phyloP scores from a whole-genome alignment of 306 rosid species.

The Prosopis cineraria region DNA sequence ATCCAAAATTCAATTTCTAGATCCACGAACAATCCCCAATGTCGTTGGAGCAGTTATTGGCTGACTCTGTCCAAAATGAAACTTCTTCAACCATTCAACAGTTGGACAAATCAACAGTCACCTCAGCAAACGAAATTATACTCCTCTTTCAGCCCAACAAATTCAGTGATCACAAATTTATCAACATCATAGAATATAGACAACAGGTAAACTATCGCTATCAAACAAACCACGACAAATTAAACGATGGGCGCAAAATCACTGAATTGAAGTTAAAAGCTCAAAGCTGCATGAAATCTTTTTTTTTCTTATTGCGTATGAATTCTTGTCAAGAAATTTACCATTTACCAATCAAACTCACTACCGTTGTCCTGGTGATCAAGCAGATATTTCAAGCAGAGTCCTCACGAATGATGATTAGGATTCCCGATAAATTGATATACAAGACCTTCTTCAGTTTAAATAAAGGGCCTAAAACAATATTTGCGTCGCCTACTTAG shows the following conservation, averaged over 20 bases:
- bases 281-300: conserved; percentile 33
- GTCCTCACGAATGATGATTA: conserved; percentile 31
- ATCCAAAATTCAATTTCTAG: conserved; percentile 23
- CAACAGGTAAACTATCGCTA: conserved; percentile 22
- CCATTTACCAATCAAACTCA: conserved; percentile 39
- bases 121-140: conserved; percentile 31
- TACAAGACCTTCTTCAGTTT: conserved; percentile 34
- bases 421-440: conserved; percentile 38
- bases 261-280: conserved; percentile 34
- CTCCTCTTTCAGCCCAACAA: conserved; percentile 27
- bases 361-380: conserved; percentile 28
- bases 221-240: conserved; percentile 38
- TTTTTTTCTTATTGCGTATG: conserved; percentile 25
- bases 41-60: conserved; percentile 35
- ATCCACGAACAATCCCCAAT: conserved; percentile 46
- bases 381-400: conserved; percentile 25
- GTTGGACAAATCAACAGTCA: conserved; percentile 15
- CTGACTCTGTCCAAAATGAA: conserved; percentile 31
- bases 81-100: conserved; percentile 23
- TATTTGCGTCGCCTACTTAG: conserved; percentile 40
- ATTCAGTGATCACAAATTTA: conserved; percentile 28
- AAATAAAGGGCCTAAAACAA: conserved; percentile 9
- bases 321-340: conserved; percentile 2
- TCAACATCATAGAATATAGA: conserved; percentile 9
- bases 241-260: conserved; percentile 5